Evolutionary conservation across 2,329 filamentous ascomycete genomes (phyloP).

Genomic region (Neopestalotiopsis sp.): DNA sequence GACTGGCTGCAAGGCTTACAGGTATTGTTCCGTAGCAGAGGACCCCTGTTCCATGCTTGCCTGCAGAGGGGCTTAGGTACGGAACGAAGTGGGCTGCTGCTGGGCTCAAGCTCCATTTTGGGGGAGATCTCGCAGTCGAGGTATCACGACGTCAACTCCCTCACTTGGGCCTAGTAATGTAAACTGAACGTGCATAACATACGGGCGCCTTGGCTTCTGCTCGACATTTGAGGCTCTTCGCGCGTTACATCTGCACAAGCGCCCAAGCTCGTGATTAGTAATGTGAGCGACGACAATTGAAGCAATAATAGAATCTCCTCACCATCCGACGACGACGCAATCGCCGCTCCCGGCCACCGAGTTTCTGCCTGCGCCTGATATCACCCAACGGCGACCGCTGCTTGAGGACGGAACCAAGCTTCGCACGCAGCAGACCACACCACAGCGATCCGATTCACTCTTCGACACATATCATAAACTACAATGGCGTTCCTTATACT

Average conservation of each 20-base stretch:
- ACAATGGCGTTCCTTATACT: constrained; percentile 89
- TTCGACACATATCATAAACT: constrained; percentile 9
- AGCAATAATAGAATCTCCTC: not conserved
- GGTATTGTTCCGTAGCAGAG: not conserved
- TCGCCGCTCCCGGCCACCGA: constrained; percentile 8
- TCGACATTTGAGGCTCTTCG: not conserved
- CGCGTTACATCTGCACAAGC: not conserved
- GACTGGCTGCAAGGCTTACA: constrained; percentile 7
- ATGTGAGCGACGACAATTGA: constrained; percentile 4
- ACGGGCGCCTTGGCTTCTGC: not conserved
- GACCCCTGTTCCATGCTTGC: constrained; percentile 15
- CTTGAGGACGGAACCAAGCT: not conserved
- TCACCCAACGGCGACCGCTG: not conserved
- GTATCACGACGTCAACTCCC: constrained; percentile 13
- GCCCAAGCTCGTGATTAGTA: not conserved
- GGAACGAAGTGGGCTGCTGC: constrained; percentile 11
- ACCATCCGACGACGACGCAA: not conserved
- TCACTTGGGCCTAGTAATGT: not conserved
- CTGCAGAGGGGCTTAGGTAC: constrained; percentile 2
- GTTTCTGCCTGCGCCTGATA: not conserved
- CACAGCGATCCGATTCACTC: constrained; percentile 21
- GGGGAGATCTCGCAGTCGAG: not conserved
- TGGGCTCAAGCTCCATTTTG: constrained; percentile 7
- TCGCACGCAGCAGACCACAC: not conserved
- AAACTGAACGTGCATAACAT: not conserved